Conservation (phyloP, 2,329 filamentous ascomycete genomes). For the Cladophialophora carrionii region DNA sequence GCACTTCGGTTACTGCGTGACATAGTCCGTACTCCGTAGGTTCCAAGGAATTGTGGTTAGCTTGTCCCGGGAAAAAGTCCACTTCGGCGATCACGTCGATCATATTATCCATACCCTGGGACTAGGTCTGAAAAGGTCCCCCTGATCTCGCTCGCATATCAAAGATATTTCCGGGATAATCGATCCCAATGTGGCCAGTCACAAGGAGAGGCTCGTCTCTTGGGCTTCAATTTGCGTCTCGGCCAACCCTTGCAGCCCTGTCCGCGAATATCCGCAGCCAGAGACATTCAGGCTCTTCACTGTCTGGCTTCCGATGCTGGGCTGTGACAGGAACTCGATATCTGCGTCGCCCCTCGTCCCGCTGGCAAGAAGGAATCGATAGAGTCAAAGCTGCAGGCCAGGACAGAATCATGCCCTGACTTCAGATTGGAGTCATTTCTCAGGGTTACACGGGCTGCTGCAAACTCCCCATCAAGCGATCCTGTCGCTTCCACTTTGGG, state of each 20-base stretch:
- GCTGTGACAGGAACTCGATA: not conserved
- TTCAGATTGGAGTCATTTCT: not conserved
- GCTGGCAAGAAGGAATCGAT: not conserved
- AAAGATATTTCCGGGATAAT: slow-evolving; percentile 1
- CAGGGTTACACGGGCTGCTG: not conserved
- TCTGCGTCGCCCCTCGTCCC: not conserved
- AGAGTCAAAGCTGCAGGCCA: not conserved
- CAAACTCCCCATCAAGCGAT: not conserved
- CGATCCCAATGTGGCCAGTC: slow-evolving; percentile 8
- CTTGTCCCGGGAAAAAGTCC: slow-evolving; percentile 20
- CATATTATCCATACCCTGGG: slow-evolving; percentile 12
- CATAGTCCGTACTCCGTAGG: not conserved
- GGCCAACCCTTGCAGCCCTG: not conserved
- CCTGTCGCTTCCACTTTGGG: not conserved
- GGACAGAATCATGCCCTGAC: not conserved
- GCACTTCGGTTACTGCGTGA: not conserved
- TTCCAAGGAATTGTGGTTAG: slow-evolving; percentile 2
- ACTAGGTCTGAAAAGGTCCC: not conserved
- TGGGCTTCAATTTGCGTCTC: slow-evolving; percentile 3
- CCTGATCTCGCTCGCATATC: slow-evolving; percentile 16
- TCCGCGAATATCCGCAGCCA: not conserved
- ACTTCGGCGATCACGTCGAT: slow-evolving; percentile 32
- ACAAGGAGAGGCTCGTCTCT: slow-evolving; percentile 9
- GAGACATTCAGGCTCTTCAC: not conserved
- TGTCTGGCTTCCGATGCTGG: not conserved